A percentile compares a stretch with the other conserved stretches of the same genome.
Conservation (phyloP, 2,329 filamentous ascomycete species). For the Ascochyta rabiei region DNA sequence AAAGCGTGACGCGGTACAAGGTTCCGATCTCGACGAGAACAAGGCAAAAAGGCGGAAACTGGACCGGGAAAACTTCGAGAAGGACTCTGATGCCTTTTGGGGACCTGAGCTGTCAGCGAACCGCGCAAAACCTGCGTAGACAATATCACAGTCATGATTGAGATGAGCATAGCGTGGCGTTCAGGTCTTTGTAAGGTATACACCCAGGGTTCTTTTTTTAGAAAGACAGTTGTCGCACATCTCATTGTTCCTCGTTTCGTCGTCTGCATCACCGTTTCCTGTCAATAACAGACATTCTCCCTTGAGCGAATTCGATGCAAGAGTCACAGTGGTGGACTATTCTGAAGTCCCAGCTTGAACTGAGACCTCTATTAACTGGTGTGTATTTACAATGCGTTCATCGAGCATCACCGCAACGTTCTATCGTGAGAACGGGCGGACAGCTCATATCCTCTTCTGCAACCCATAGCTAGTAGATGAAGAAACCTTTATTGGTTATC, state of each 20-base stretch:
- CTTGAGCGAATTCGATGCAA: neutral
- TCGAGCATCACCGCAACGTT: neutral
- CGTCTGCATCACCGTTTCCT: neutral
- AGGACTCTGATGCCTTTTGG: constrained; percentile 56
- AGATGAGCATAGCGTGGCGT: constrained; percentile 14
- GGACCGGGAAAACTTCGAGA: constrained; percentile 52
- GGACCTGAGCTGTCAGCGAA: constrained; percentile 35
- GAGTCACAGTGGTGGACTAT: neutral
- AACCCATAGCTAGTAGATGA: neutral
- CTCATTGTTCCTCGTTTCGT: neutral
- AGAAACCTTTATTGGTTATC: neutral
- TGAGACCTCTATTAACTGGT: no score
- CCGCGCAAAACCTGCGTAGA: constrained; percentile 4
- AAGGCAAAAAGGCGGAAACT: constrained; percentile 54
- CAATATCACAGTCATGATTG: neutral
- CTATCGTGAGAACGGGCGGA: neutral
- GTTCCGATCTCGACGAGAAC: constrained; percentile 47
- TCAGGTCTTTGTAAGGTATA: constrained; percentile 1
- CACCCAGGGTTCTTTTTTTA: neutral
- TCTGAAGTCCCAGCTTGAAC: neutral
- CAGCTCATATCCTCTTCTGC: neutral
- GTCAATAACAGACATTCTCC: neutral
- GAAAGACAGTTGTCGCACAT: neutral
- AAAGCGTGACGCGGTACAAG: constrained; percentile 51
- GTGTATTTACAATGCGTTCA: no score